phyloP scores from a whole-genome alignment of 305 asterid genomes.

The Fraxinus platypoda region DNA sequence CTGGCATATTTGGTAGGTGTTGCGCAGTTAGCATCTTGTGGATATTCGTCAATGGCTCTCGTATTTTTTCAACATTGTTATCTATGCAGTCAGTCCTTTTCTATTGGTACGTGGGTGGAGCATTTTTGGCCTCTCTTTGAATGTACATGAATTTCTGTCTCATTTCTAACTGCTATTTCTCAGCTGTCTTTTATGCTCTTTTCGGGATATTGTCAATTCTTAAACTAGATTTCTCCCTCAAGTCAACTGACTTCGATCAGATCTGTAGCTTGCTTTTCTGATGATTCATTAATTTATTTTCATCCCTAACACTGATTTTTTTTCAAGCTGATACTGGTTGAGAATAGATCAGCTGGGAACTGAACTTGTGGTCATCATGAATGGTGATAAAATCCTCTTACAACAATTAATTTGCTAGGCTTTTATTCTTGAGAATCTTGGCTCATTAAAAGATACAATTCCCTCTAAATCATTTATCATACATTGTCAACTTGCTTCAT shows the following conservation, averaged over 20 bases:
- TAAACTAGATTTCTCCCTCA: neutral
- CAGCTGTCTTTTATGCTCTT: neutral
- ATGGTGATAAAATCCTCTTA: neutral
- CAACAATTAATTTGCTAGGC: neutral
- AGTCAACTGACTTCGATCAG: neutral
- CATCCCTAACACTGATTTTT: neutral
- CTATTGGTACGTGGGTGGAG: neutral
- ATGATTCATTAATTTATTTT: neutral
- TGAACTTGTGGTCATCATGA: neutral
- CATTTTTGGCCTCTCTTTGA: neutral
- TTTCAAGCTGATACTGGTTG: neutral
- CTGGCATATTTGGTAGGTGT: too few relatives aligned
- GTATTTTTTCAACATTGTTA: too few relatives aligned
- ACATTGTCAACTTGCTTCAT: neutral
- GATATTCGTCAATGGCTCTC: too few relatives aligned
- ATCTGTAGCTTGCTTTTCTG: neutral
- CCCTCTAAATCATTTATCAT: neutral
- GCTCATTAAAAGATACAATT: neutral
- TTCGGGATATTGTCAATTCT: neutral
- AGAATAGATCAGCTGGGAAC: neutral
- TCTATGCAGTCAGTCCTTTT: neutral
- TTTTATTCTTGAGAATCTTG: neutral
- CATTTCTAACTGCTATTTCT: neutral
- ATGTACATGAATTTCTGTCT: neutral
- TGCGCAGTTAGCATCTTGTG: too few relatives aligned